Base-by-base conservation (phyloP, 2,329 filamentous ascomycete genomes). In the Nannizzia gypsea region DNA sequence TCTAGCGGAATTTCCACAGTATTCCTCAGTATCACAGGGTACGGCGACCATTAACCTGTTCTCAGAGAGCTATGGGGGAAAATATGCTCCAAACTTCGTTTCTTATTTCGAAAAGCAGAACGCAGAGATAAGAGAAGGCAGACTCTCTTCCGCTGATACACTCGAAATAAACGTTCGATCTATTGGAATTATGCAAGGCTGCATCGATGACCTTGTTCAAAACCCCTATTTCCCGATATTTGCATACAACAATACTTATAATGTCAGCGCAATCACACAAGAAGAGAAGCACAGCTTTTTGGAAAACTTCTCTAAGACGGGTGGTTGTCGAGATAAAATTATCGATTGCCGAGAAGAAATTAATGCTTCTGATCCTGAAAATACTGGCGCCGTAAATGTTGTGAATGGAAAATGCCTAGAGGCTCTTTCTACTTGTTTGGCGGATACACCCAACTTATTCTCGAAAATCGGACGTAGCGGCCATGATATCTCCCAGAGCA, bases 1-100 rank as follows among this genome's bases (percentile, higher is more conserved):
- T 75, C 81, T 83, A 58, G 75, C 80, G 2, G 78, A 81, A 26
- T 88, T 88, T 61, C 83, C 83, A 15, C 36, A 42, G 20, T 26
- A 58, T 31, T 4, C 13, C 22, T 13, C 15, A 13, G n/a, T 28
- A 3, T 17, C 54, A 4, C 28, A 6, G 8, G 5, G 15, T 6
- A 9, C 22, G 5, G 15, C 15, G 20, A 52, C 3, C 13, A 56
- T 56, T 22, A 38, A 56, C 9, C 13, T 56, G 11, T 77, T 73
- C 71, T 75, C 73, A 0, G 74, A 77, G 64, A 76, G 74, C n/a
- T 77, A 76, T 42, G 76, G 76, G 11, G 76, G 76, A 0, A 72
- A 69, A 52, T 78, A 77, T 61, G 56, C 31, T 3, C 56, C 56
- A 17, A 34, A 38, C n/a, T 58, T 44, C 31, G 36, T 58, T 13